Percentiles rank a stretch among this genome's conserved stretches.
Conservation (phyloP, 805 yeast species). For the Pichia californica region DNA sequence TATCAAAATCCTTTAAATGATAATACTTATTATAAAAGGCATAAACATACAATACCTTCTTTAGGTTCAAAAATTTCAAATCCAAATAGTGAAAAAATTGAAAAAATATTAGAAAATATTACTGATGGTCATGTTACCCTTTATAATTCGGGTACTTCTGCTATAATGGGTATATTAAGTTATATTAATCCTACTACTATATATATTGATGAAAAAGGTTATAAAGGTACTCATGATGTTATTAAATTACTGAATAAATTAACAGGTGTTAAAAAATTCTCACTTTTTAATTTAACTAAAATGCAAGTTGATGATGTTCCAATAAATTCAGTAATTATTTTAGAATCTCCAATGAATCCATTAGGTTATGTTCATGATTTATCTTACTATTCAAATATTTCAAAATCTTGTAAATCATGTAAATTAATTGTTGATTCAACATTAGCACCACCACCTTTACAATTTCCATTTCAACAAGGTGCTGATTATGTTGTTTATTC, state of each 20-base stretch:
- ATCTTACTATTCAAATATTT: conserved; percentile 34
- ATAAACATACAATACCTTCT: conserved; percentile 21
- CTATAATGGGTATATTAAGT: conserved; percentile 44
- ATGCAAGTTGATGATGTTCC: conserved; percentile 27
- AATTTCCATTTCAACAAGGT: conserved; percentile 44
- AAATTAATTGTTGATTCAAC: conserved; percentile 45
- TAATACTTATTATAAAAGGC: conserved; percentile 7
- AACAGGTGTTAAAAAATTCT: conserved; percentile 33
- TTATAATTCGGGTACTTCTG: conserved; percentile 46
- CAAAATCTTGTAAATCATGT: conserved; percentile 38
- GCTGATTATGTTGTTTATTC: conserved; percentile 50
- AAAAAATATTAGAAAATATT: conserved; percentile 38
- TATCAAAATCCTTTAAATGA: conserved; percentile 23
- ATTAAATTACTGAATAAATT: conserved; percentile 37
- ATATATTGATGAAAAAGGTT: conserved; percentile 40
- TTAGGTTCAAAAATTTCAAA: conserved; percentile 38
- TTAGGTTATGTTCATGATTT: conserved; percentile 40
- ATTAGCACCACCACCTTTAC: conserved; percentile 51
- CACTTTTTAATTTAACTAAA: conserved; percentile 27
- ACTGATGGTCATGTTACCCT: conserved; percentile 41
- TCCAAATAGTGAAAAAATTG: conserved; percentile 43
- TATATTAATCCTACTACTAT: conserved; percentile 39
- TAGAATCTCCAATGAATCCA: conserved; percentile 54
- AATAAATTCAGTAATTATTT: conserved; percentile 39
- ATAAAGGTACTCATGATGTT: conserved; percentile 48